These are phyloP conservation scores for Blastocladiella emersonii DNA, from an alignment of 371 early-diverging fungal genomes.

Conservation along the genomic window DNA sequence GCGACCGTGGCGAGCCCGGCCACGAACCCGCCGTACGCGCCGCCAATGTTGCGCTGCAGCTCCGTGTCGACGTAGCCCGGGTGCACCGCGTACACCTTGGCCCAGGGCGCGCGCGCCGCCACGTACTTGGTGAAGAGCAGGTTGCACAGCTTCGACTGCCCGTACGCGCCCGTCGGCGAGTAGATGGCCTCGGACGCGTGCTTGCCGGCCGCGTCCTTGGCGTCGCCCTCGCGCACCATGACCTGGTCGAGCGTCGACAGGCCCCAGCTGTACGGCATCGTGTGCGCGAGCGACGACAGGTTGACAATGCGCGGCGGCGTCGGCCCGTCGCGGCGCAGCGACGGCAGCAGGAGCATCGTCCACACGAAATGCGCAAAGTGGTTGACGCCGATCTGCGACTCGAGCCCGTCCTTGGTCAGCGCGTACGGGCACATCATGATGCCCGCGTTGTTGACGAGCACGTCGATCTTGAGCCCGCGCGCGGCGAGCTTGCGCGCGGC, in stretches of 20 bases:
- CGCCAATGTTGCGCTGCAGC: not conserved
- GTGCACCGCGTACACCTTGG: constrained; percentile 3
- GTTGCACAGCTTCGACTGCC: constrained; percentile 7
- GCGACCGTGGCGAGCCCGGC: not conserved
- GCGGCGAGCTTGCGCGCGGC: constrained; percentile 10
- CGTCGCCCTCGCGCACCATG: not conserved
- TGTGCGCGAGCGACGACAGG: constrained; percentile 6
- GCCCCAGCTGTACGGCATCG: not conserved
- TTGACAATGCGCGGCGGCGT: constrained; percentile 6
- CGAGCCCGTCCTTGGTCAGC: constrained; percentile 35
- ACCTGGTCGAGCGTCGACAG: not conserved
- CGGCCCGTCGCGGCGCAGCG: constrained; percentile 6
- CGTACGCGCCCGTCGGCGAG: not conserved
- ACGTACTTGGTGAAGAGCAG: constrained; percentile 8
- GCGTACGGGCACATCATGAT: constrained; percentile 17
- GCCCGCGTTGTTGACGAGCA: constrained; percentile 48
- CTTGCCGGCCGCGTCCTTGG: not conserved
- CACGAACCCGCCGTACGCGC: not conserved
- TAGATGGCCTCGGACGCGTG: not conserved
- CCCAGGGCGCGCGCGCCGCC: not conserved
- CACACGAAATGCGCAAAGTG: constrained; percentile 32
- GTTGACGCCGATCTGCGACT: constrained; percentile 38
- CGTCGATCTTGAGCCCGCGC: constrained; percentile 13
- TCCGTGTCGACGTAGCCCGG: constrained; percentile 8
- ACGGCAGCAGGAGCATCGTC: constrained; percentile 23